Conservation (phyloP, 108 stramenopile species). For the Pseudonitzschia pungens region DNA sequence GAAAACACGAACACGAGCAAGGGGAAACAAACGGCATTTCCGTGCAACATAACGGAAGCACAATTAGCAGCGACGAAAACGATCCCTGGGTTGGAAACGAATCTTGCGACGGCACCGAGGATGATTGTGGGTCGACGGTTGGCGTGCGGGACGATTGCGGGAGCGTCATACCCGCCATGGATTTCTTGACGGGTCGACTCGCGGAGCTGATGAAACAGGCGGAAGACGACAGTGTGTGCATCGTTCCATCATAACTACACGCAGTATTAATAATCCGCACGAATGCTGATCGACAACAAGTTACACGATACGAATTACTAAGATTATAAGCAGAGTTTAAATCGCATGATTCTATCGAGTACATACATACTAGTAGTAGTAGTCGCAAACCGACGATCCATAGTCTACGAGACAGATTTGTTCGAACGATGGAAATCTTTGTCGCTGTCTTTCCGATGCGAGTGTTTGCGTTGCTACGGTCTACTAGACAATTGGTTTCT, state of each 20-base stretch:
- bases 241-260: neutral
- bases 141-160: conserved; percentile 1
- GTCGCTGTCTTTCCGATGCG: neutral
- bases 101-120: neutral
- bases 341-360: neutral
- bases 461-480: neutral
- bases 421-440: too few relatives aligned
- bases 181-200: conserved; percentile 10
- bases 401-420: too few relatives aligned
- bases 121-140: neutral
- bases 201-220: neutral
- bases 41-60: neutral
- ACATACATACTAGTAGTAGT: too few relatives aligned
- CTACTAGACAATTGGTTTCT: conserved; percentile 9
- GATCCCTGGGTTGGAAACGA: neutral
- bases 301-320: too few relatives aligned
- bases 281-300: too few relatives aligned
- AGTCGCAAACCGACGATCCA: too few relatives aligned
- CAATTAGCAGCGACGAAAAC: neutral
- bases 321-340: neutral
- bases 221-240: neutral
- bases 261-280: too few relatives aligned
- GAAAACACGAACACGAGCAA: neutral
- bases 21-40: neutral
- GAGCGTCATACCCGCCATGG: neutral